Evolutionary conservation across 1,139 yeast species (phyloP).

Genomic region (Blastobotrys buckinghamii): DNA sequence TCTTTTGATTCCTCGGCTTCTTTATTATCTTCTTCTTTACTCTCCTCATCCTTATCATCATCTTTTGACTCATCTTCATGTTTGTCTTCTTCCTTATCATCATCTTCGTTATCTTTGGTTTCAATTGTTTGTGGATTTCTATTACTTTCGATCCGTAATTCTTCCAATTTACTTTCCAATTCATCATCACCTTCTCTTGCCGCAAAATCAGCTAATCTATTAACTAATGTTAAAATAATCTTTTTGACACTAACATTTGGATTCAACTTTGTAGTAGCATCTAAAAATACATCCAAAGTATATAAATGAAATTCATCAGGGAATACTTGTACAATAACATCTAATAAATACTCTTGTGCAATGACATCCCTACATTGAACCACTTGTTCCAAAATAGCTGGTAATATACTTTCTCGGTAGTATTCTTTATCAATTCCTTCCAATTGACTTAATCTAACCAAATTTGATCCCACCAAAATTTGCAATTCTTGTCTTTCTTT

Average conservation of each 20-base stretch:
- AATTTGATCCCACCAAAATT: conserved; percentile 86
- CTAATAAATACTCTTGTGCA: conserved; percentile 87
- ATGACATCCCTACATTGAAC: conserved; percentile 87
- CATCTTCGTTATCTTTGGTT: background rate
- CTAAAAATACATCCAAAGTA: conserved; percentile 63
- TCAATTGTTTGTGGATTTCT: background rate
- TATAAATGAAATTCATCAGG: conserved; percentile 87
- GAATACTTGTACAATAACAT: conserved; percentile 87
- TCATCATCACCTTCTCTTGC: conserved; percentile 24
- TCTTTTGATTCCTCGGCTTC: conserved; percentile 12
- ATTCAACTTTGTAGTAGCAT: conserved; percentile 59
- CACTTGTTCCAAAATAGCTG: conserved; percentile 80
- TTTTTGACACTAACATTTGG: conserved; percentile 65
- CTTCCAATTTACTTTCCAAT: conserved; percentile 4
- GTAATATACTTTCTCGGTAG: conserved; percentile 64
- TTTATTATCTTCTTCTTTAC: background rate
- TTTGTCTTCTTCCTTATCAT: conserved; percentile 5
- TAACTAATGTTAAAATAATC: conserved; percentile 63
- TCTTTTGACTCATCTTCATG: background rate
- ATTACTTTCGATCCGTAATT: background rate
- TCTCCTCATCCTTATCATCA: background rate
- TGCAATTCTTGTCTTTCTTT: conserved; percentile 84
- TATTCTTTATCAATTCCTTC: conserved; percentile 63
- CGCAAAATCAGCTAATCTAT: conserved; percentile 61
- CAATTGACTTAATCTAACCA: conserved; percentile 82